Conservation (phyloP, 257 asterid genomes). For the Thymus quinquecostatus region DNA sequence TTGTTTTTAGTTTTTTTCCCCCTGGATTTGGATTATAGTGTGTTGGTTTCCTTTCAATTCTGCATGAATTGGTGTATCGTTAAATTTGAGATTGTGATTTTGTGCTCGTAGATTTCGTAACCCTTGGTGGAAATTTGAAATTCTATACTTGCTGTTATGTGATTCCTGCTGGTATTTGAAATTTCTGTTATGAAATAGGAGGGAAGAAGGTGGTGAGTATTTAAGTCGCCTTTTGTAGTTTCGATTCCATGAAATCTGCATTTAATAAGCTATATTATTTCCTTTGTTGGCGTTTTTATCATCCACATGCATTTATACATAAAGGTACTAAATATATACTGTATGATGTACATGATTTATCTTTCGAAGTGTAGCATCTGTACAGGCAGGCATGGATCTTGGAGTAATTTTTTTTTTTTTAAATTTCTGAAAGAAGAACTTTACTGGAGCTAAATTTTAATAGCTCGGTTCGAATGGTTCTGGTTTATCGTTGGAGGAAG, state of each 20-base stretch:
- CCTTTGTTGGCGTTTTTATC: background rate
- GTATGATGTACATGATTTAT: too few species aligned
- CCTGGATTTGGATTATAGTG: background rate
- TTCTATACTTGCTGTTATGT: background rate
- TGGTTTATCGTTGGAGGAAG: background rate
- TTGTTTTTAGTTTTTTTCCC: background rate
- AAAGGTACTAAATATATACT: background rate
- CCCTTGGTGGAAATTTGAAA: background rate
- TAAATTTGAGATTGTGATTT: background rate
- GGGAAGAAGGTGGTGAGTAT: background rate
- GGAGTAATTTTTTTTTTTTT: too few species aligned
- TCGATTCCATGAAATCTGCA: background rate
- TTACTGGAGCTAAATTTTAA: background rate
- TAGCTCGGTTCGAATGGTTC: background rate
- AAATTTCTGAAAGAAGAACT: too few species aligned
- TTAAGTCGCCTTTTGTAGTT: background rate
- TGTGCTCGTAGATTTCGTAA: background rate
- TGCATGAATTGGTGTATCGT: background rate
- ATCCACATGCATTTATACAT: background rate
- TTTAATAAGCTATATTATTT: background rate
- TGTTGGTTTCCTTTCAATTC: background rate
- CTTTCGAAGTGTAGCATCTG: background rate
- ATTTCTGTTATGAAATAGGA: background rate
- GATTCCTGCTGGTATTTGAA: background rate
- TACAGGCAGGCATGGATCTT: background rate